Evolutionary conservation across 2,329 filamentous ascomycete genomes (phyloP), one percentile per base, ranked within the genome.

Genomic region (Alternaria angustiovoidea): DNA sequence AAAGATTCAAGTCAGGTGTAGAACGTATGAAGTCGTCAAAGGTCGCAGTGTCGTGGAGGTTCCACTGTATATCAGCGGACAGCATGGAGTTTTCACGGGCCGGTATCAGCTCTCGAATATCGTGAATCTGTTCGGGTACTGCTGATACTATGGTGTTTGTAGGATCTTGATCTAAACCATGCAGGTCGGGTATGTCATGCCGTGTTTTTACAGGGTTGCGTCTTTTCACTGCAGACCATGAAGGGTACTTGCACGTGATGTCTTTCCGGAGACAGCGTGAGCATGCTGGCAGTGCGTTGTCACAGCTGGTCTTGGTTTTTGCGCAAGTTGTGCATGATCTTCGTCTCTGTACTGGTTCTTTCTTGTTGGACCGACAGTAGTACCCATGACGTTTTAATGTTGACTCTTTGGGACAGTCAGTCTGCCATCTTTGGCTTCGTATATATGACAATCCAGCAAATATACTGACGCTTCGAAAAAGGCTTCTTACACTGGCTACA

Each of bases 291-390:
- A 52, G n/a, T 16, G 16, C 22, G 6, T 54, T 58, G 41, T 52
- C 34, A 16, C 59, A 62, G 18, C 46, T 42, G 12, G 41, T 41
- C 42, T 62, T 62, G 3, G 59, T 26, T 38, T 51, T 38, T 28
- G 51, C 59, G 28, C 59, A 62, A 2, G 55, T 41, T 18, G 36
- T 18, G 8, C 59, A 62, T n/a, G 59, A 58, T 26, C 59, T 46
- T 18, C 39, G 51, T 46, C 39, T 54, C 20, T 9, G 28, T 9
- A 46, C 38, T 28, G 51, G 11, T 38, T 18, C 41, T 28, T 14
- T 54, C 16, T 14, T 38, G 2, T 46, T 46, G 7, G 39, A 44
- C 51, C 41, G 51, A 28, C 51, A 54, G 3, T 54, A 54, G 5
- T 54, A 54, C 3, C 51, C 51, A 54, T 54, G 51, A 11, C 51